phyloP scores from a whole-genome alignment of 306 rosid genomes.

The Styphnolobium japonicum region DNA sequence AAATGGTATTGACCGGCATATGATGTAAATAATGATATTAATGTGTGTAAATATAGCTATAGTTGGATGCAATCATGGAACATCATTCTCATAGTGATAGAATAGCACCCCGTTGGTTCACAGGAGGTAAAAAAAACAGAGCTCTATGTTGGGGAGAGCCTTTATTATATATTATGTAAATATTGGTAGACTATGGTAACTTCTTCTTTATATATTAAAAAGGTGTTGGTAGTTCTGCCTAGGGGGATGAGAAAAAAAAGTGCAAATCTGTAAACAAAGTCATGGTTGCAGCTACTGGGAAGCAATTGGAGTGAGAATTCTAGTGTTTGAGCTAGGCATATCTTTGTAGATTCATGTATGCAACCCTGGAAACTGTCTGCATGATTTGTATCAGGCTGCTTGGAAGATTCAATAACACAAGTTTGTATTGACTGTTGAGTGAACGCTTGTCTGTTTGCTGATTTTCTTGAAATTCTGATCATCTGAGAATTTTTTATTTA shows the following conservation, averaged over 20 bases:
- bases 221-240: neutral
- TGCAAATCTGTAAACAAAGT: neutral
- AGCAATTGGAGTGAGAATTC: neutral
- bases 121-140: neutral
- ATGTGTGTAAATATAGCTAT: neutral
- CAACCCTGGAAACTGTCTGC: neutral
- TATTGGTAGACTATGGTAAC: neutral
- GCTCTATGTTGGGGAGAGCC: neutral
- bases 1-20: neutral
- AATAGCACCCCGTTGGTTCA: constrained; percentile 1
- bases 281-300: neutral
- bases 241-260: neutral
- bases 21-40: neutral
- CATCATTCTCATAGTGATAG: neutral
- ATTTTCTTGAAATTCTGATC: constrained; percentile 6
- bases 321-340: neutral
- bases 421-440: neutral
- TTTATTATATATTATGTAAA: neutral
- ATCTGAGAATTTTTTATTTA: neutral
- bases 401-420: neutral
- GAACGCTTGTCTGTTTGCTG: neutral
- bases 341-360: neutral
- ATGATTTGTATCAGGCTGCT: neutral
- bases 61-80: neutral
- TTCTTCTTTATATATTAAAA: neutral